Percentiles rank a stretch among this genome's conserved stretches.
phyloP scores from a whole-genome alignment of 768 basidiomycete genomes.

The Coprinellus micaceus region DNA sequence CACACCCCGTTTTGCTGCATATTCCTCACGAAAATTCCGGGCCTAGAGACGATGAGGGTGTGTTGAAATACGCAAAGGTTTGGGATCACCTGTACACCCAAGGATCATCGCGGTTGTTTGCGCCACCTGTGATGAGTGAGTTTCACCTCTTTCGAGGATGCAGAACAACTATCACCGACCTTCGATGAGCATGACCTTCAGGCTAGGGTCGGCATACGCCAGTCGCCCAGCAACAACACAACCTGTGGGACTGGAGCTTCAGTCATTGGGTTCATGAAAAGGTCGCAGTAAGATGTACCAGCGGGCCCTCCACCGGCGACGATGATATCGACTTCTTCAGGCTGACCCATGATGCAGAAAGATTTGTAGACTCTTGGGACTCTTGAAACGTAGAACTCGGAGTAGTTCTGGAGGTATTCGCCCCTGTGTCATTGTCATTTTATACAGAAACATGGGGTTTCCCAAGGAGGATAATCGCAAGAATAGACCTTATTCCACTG shows the following conservation, averaged over 20 bases:
- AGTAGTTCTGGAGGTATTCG: not conserved
- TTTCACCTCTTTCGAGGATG: too few relatives aligned
- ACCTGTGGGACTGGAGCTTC: slow-evolving; percentile 28
- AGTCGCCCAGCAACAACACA: slow-evolving; percentile 68
- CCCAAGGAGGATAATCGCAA: not conserved
- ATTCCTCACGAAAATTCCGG: slow-evolving; percentile 66
- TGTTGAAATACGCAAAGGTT: not conserved
- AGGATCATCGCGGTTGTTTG: slow-evolving; percentile 70
- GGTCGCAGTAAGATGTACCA: slow-evolving; percentile 26
- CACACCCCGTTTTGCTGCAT: slow-evolving; percentile 70
- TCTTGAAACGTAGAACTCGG: not conserved
- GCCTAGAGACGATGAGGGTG: slow-evolving; percentile 37
- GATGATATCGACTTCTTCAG: slow-evolving; percentile 71
- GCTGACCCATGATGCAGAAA: slow-evolving; percentile 41
- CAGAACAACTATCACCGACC: too few relatives aligned
- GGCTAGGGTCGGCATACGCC: slow-evolving; percentile 65
- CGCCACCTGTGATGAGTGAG: slow-evolving; percentile 45
- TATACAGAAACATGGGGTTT: not conserved
- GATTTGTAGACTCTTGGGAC: not conserved
- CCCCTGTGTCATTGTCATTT: not conserved
- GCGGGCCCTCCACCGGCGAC: slow-evolving; percentile 68
- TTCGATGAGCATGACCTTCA: slow-evolving; percentile 76
- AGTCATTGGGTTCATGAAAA: too few relatives aligned
- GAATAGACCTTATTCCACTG: not conserved
- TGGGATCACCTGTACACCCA: slow-evolving; percentile 61